Conservation (phyloP, 1,284 basidiomycete species). For the Papiliotrema flavescens region DNA sequence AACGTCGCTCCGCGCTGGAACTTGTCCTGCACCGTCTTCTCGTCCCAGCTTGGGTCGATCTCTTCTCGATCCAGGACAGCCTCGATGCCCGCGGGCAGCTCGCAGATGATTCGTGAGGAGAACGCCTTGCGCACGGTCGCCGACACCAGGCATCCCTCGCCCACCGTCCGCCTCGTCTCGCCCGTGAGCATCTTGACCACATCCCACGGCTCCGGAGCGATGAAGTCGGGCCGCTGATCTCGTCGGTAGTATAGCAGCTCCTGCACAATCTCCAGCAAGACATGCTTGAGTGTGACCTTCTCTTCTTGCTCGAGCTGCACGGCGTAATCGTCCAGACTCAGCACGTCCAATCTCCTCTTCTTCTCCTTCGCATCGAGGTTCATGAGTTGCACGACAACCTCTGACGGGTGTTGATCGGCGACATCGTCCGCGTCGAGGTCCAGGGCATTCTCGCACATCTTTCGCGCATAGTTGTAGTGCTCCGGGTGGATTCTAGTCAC, state of each 20-base stretch:
- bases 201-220: slow-evolving; percentile 68
- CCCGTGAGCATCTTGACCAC: slow-evolving; percentile 94
- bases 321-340: slow-evolving; percentile 96
- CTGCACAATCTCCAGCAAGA: slow-evolving; percentile 79
- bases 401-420: slow-evolving; percentile 80
- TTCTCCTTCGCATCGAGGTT: slow-evolving; percentile 70
- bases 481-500: slow-evolving; percentile 95
- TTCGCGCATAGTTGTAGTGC: slow-evolving; percentile 95
- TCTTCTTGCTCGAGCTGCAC: slow-evolving; percentile 73
- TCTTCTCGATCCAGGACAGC: slow-evolving; percentile 70
- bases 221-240: slow-evolving; percentile 71
- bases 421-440: slow-evolving; percentile 94
- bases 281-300: slow-evolving; percentile 79
- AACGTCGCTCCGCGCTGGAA: slow-evolving; percentile 74
- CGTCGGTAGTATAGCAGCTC: slow-evolving; percentile 84
- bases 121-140: slow-evolving; percentile 56
- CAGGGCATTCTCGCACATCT: slow-evolving; percentile 97
- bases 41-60: slow-evolving; percentile 52
- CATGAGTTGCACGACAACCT: slow-evolving; percentile 81
- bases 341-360: slow-evolving; percentile 69
- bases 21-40: slow-evolving; percentile 49
- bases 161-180: slow-evolving; percentile 77
- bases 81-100: slow-evolving; percentile 87
- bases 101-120: slow-evolving; percentile 33
- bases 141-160: slow-evolving; percentile 77